A percentile compares a stretch with the other conserved stretches of the same genome.
These are phyloP conservation scores for Colletotrichum brevisporum DNA, from an alignment of 2,329 filamentous ascomycete genomes.

Conservation along the genomic window DNA sequence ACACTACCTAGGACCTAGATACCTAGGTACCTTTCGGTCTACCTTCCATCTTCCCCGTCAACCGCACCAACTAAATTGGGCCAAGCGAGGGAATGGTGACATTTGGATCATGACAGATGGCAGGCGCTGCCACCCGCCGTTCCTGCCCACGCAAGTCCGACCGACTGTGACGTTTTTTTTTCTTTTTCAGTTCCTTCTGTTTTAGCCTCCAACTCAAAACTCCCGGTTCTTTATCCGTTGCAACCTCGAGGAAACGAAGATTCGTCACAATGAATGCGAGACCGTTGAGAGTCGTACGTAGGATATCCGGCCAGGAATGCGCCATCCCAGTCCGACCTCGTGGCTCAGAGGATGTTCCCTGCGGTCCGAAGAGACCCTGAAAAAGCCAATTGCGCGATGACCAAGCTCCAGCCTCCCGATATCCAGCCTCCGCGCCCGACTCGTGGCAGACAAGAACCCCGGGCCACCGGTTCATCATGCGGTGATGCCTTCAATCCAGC, in stretches of 20 bases:
- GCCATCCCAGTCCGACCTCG: conserved; percentile 25
- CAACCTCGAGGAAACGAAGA: too few species aligned
- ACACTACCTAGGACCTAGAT: too few species aligned
- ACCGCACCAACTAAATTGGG: conserved; percentile 11
- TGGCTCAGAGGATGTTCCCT: conserved; percentile 34
- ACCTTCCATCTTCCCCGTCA: conserved; percentile 1
- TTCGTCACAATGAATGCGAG: neutral
- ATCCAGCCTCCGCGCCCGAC: neutral
- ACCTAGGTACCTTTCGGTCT: too few species aligned
- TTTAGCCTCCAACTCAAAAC: neutral
- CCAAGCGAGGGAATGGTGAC: conserved; percentile 31
- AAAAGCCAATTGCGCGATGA: conserved; percentile 19
- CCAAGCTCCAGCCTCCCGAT: conserved; percentile 30
- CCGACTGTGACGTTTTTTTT: neutral
- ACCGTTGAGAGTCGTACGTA: conserved; percentile 8
- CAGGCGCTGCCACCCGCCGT: conserved; percentile 16
- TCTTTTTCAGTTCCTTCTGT: neutral
- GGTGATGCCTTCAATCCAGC: too few species aligned
- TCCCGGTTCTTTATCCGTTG: neutral
- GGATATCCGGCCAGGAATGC: neutral
- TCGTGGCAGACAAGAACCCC: neutral
- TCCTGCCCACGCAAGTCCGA: neutral
- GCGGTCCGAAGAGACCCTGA: conserved; percentile 30
- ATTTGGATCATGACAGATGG: conserved; percentile 27
- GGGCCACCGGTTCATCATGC: too few species aligned